Base-by-base conservation (phyloP, 176 grass and related monocot genomes). In the Ampelocalamus luodianensis region DNA sequence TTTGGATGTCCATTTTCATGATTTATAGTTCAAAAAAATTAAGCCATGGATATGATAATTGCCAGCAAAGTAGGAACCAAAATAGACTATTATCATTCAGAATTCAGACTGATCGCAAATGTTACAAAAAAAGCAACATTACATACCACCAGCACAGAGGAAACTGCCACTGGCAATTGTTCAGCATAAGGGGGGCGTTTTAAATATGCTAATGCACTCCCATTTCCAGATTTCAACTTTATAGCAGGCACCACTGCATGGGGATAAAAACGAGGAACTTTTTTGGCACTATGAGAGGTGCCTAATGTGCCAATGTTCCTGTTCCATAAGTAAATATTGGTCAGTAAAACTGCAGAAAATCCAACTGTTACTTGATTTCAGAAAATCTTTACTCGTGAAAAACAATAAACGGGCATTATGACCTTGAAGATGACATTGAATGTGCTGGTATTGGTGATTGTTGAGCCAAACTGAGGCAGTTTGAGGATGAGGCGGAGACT, bases 201-300 rank as follows among this genome's bases (percentile, higher is more conserved):
- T 70, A 71, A 74, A 50, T 55, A 82, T 23, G 59, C 55, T 38
- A 75, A 36, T 29, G 71, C 60, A 79, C 11, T 22, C 12, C 40
- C 85, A 38, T 79, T 50, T 68, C 75, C 77, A 56, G 82, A 80
- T 83, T 85, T 90, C 77, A 85, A 79, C 40, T 64, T 88, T 78
- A 83, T 85, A 79, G 60, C 29, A 17, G 87, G 37, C 51, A 71
- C 29, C 26, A 56, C 17, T 44, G 60, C 48, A 72, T 67, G 64
- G 55, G 53, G 55, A 77, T 92, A 56, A 71, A 65, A 71, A 58
- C 40, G 69, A 44, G 55, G 24, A 46, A 46, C 74, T 36, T 55
- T 74, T 61, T 53, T 78, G 73, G 56, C 13, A 18, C 65, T 61
- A 64, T 63, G n/a, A 27, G 67, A 79, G 37, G 23, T 84, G 56